phyloP scores from a whole-genome alignment of 768 basidiomycete genomes.

The Pleurotus sapidus region DNA sequence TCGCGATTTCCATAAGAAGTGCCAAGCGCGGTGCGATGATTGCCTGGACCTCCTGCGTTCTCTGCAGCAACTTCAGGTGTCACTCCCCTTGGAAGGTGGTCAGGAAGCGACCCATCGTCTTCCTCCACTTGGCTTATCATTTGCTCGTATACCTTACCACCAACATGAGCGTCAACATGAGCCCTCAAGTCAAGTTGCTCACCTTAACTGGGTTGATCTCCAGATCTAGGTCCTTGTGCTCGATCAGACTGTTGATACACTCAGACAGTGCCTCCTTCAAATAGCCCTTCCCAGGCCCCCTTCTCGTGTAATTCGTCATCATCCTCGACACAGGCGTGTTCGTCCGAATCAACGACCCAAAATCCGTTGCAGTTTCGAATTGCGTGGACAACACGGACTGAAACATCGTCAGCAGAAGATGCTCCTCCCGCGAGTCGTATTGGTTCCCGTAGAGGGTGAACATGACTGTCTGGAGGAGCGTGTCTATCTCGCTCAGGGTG shows the following conservation, averaged over 20 bases:
- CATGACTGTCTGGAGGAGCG: constrained; percentile 99
- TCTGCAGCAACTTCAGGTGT: constrained; percentile 89
- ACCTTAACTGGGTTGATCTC: constrained; percentile 99
- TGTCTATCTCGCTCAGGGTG: constrained; percentile 94
- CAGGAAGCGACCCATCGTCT: constrained; percentile 87
- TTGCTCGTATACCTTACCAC: constrained; percentile 89
- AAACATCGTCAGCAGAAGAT: constrained; percentile 98
- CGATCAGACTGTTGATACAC: constrained; percentile 96
- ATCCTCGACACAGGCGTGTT: constrained; percentile 99
- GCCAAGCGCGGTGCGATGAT: constrained; percentile 95
- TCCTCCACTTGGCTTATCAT: constrained; percentile 99
- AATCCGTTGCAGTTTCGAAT: constrained; percentile 98
- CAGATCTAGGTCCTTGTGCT: constrained; percentile 98
- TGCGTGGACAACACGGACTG: constrained; percentile 97
- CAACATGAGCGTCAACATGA: too few relatives aligned
- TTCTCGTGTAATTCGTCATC: constrained; percentile 99
- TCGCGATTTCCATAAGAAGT: constrained; percentile 99
- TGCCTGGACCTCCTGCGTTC: constrained; percentile 93
- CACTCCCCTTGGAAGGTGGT: constrained; percentile 88
- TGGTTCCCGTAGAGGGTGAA: constrained; percentile 99
- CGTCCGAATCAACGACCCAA: constrained; percentile 93
- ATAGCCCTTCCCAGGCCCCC: constrained; percentile 97
- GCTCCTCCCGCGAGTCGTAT: constrained; percentile 97
- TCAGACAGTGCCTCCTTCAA: constrained; percentile 96
- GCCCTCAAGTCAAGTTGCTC: constrained; percentile 7